phyloP scores from a whole-genome alignment of 75 land plant genomes.

The Cunninghamia lanceolata region DNA sequence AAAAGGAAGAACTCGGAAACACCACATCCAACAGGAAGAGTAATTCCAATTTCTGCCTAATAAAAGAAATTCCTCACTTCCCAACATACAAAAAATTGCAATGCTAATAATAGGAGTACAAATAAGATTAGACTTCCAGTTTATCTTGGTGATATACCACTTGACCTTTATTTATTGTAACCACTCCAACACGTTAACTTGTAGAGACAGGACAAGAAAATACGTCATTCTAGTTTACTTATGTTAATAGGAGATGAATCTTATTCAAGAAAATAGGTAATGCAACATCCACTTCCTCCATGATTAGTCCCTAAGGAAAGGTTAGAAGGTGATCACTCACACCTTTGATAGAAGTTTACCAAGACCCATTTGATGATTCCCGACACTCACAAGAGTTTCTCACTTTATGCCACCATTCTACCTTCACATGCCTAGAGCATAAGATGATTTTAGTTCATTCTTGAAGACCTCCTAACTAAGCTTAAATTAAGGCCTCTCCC shows the following conservation, averaged over 20 bases:
- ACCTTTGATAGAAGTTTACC: neutral
- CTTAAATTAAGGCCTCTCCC: too few relatives aligned
- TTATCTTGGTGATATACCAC: neutral
- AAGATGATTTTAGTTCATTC: too few relatives aligned
- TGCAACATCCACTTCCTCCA: neutral
- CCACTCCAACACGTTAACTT: neutral
- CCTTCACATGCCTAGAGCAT: too few relatives aligned
- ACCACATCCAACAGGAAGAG: neutral
- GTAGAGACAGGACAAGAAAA: neutral
- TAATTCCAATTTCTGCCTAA: neutral
- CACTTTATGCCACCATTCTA: too few relatives aligned
- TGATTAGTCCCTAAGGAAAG: neutral
- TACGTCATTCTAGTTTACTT: neutral
- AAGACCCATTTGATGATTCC: neutral
- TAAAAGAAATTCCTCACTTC: neutral
- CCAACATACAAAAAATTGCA: neutral
- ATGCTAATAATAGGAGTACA: neutral
- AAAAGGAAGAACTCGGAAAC: too few relatives aligned
- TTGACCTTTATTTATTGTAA: neutral
- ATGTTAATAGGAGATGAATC: neutral
- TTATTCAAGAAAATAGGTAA: neutral
- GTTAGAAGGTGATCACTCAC: neutral
- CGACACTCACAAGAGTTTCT: neutral
- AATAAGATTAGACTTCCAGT: neutral
- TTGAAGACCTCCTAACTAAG: too few relatives aligned